phyloP scores from a whole-genome alignment of 495 filamentous ascomycete species.

The Endocarpon pusillum region DNA sequence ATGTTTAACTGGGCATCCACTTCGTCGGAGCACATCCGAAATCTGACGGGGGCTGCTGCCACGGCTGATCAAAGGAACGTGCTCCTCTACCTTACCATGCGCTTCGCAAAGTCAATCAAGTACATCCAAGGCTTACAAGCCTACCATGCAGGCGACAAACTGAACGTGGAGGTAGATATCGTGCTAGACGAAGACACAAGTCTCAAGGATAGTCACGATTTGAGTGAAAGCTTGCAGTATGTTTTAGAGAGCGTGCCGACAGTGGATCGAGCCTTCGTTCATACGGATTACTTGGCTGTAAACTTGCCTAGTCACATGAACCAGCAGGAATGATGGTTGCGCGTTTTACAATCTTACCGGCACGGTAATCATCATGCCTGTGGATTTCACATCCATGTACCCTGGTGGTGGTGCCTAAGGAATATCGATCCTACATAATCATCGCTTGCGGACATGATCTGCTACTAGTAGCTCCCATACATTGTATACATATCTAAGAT shows the following conservation, averaged over 20 bases:
- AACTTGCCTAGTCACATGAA: slow-evolving; percentile 80
- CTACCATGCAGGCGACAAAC: slow-evolving; percentile 77
- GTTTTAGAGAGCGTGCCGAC: slow-evolving; percentile 75
- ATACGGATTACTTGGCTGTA: slow-evolving; percentile 64
- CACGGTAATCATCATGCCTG: background rate
- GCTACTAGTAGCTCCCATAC: too few species aligned
- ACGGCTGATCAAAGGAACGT: slow-evolving; percentile 68
- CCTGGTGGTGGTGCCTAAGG: too few species aligned
- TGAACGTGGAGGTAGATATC: slow-evolving; percentile 73
- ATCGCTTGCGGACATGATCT: too few species aligned
- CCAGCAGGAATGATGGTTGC: slow-evolving; percentile 29
- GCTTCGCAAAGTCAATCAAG: slow-evolving; percentile 75
- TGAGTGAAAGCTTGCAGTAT: slow-evolving; percentile 80
- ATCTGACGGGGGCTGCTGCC: slow-evolving; percentile 68
- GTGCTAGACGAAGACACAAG: slow-evolving; percentile 66
- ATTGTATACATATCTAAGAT: too few species aligned
- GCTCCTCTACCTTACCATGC: slow-evolving; percentile 81
- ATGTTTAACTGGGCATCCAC: slow-evolving; percentile 75
- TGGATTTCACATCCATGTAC: background rate
- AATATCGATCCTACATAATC: too few species aligned
- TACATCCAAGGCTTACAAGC: slow-evolving; percentile 79
- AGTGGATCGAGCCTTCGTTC: slow-evolving; percentile 54
- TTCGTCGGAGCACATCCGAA: slow-evolving; percentile 59
- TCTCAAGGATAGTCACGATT: slow-evolving; percentile 72
- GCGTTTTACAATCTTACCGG: background rate